phyloP scores from a whole-genome alignment of 2,329 filamentous ascomycete genomes.

The Trichothecium sympodiale region DNA sequence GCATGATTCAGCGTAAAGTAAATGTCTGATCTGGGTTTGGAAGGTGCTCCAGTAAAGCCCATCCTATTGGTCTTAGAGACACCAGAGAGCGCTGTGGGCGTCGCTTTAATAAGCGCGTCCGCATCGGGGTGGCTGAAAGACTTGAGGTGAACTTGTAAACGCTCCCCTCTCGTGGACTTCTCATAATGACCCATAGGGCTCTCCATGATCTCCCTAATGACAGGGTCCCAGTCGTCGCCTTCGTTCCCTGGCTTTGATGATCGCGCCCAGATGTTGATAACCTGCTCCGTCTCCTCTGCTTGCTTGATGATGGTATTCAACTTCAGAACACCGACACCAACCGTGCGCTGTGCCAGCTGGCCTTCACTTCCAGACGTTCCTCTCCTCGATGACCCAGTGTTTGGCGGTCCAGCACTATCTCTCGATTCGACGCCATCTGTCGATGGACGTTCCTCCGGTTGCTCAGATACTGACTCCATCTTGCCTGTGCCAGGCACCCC shows the following conservation, averaged over 20 bases:
- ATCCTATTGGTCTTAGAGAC: constrained; percentile 77
- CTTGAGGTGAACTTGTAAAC: constrained; percentile 68
- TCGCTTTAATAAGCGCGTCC: constrained; percentile 70
- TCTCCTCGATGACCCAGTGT: constrained; percentile 41
- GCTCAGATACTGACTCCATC: constrained; percentile 47
- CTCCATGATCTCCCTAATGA: constrained; percentile 63
- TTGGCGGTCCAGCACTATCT: constrained; percentile 36
- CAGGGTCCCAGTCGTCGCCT: constrained; percentile 57
- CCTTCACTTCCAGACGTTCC: constrained; percentile 11
- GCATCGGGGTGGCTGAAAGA: constrained; percentile 70
- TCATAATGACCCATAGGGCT: constrained; percentile 66
- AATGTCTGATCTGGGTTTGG: constrained; percentile 82
- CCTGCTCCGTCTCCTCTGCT: constrained; percentile 61
- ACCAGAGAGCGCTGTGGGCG: constrained; percentile 76
- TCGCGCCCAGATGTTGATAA: constrained; percentile 68
- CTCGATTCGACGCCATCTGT: constrained; percentile 27
- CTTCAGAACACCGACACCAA: constrained; percentile 69
- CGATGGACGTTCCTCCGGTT: constrained; percentile 27
- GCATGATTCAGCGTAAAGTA: constrained; percentile 80
- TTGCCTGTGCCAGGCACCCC: constrained; percentile 30
- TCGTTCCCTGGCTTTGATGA: constrained; percentile 41
- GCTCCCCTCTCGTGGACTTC: constrained; percentile 60
- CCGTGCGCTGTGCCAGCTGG: constrained; percentile 38
- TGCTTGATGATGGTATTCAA: constrained; percentile 66
- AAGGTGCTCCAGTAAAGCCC: constrained; percentile 86